Evolutionary conservation across 805 yeast species (phyloP).

Genomic region (Candida corydali): DNA sequence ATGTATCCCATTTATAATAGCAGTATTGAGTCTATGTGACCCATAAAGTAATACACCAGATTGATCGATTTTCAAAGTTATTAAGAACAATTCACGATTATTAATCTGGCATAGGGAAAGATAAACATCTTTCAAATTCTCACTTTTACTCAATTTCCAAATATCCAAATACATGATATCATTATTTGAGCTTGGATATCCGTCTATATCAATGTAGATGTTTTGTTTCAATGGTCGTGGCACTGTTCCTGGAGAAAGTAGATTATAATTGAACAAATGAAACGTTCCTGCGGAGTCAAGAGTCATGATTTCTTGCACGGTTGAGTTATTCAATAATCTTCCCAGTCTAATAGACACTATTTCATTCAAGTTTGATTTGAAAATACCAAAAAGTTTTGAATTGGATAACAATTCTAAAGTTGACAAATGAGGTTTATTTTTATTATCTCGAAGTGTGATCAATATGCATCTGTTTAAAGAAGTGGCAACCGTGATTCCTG

Average conservation of each 20-base stretch:
- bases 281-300: constrained; percentile 46
- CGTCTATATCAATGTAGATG: constrained; percentile 32
- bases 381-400: constrained; percentile 6
- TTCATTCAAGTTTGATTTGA: constrained; percentile 25
- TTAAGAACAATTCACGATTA: constrained; percentile 40
- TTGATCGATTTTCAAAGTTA: constrained; percentile 48
- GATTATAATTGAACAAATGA: constrained; percentile 23
- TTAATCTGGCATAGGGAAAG: constrained; percentile 31
- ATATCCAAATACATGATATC: constrained; percentile 60
- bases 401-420: constrained; percentile 27
- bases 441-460: constrained; percentile 59
- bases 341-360: constrained; percentile 60
- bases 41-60: constrained; percentile 56
- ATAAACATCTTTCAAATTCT: constrained; percentile 26
- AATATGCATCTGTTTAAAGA: constrained; percentile 62
- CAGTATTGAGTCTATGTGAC: constrained; percentile 54
- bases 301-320: constrained; percentile 36
- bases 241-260: constrained; percentile 22
- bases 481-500: constrained; percentile 71
- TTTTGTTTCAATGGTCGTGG: constrained; percentile 27
- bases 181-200: constrained; percentile 45
- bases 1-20: constrained; percentile 8
- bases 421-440: constrained; percentile 55
- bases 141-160: constrained; percentile 46
- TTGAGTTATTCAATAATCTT: constrained; percentile 42